These are phyloP conservation scores for Persicaria maculosa DNA, from an alignment of 148 eudicot species.

Conservation along the genomic window DNA sequence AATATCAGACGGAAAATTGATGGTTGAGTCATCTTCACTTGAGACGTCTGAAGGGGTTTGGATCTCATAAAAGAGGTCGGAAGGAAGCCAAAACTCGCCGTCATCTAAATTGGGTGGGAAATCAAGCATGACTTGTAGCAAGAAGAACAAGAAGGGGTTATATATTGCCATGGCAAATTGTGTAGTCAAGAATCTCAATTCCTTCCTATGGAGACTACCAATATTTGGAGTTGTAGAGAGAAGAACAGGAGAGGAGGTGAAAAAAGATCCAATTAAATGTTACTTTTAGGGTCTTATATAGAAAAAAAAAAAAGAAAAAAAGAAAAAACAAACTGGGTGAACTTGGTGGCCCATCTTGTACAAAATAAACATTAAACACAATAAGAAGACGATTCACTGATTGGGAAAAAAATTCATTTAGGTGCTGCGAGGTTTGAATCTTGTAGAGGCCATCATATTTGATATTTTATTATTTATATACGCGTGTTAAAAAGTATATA, in stretches of 20 bases:
- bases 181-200: neutral
- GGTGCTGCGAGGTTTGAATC: no score
- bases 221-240: neutral
- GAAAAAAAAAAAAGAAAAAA: no score
- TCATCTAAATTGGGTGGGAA: neutral
- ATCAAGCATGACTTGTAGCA: neutral
- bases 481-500: no score
- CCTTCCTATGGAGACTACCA: neutral
- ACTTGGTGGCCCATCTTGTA: no score
- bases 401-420: no score
- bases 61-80: neutral
- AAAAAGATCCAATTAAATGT: neutral
- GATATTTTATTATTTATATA: no score
- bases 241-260: neutral
- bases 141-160: neutral
- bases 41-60: neutral
- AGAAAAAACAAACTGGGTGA: no score
- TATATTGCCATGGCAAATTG: neutral
- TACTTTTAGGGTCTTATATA: neutral
- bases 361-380: no score
- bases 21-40: neutral
- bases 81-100: slow-evolving; percentile 2
- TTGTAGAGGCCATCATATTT: no score
- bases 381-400: no score
- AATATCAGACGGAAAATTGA: neutral